Evolutionary conservation across 768 basidiomycete genomes (phyloP), one percentile per base, ranked within the genome.

Genomic region (Daedaleopsis sinensis): DNA sequence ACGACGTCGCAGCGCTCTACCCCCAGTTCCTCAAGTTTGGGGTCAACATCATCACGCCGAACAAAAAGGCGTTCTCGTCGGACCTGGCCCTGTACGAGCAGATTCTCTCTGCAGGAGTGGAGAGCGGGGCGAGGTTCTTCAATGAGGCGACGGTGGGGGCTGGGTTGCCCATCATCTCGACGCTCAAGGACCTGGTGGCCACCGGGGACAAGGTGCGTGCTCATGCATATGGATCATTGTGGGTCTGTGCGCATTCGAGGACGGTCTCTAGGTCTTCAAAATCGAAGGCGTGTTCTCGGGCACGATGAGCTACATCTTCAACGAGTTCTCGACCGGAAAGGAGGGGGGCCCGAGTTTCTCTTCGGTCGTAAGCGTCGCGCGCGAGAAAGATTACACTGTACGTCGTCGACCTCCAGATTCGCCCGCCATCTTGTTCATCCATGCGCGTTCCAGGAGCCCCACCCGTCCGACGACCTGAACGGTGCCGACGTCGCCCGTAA

Each of bases 281-380:
- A 93, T 98, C 65, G 97, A 99, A 74, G 97, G 97, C 42, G 97
- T 98, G 21, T 93, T 99, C 75, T 95, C 93, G 5, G 97, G 97
- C 10, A 99, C 97, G 3, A 86, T 99, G 82, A 94, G 91, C 72
- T 99, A 98, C 79, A 98, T 99, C 78, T 99, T 99, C 83, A 98
- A 98, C 78, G 88, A 94, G 64, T 93, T 95, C 78, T 89, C 92
- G 2, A 88, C 86, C 5, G 87, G 85, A 1, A 80, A 82, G 49
- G 77, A 86, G 5, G 83, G 84, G 52, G 90, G 89, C 0, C 88
- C 89, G 1, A 77, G 78, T 32, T 98, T 99, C 77, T 96, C 94
- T 5, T 88, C 92, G 24, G 89, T 98, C 38, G 96, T 99, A 57
- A 84, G 84, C 60, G 74, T 87, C 39, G 97, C 97, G 5, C 89